These are phyloP conservation scores for Hirsutella rhossiliensis DNA, from an alignment of 2,329 filamentous ascomycete genomes.

Conservation along the genomic window DNA sequence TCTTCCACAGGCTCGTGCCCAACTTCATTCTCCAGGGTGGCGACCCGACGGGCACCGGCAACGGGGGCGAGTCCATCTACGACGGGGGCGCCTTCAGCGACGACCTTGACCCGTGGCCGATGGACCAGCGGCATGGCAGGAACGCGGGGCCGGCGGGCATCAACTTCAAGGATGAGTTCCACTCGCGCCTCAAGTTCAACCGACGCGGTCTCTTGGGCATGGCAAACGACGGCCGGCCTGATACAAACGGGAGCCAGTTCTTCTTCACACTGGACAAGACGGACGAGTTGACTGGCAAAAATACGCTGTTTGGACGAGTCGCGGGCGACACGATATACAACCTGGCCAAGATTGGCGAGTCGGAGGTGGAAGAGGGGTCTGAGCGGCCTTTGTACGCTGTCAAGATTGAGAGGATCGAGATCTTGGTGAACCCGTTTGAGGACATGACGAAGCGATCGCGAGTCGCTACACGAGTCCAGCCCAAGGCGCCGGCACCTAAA, in stretches of 20 bases:
- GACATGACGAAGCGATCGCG: constrained; percentile 63
- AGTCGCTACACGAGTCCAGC: constrained; percentile 34
- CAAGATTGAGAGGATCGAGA: constrained; percentile 61
- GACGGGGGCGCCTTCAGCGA: constrained; percentile 66
- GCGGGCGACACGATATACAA: constrained; percentile 96
- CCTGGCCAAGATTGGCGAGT: constrained; percentile 83
- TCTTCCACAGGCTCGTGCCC: constrained; percentile 87
- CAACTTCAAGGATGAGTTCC: constrained; percentile 73
- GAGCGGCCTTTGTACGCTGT: constrained; percentile 81
- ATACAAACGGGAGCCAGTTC: constrained; percentile 92
- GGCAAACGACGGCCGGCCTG: constrained; percentile 70
- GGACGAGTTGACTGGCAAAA: constrained; percentile 76
- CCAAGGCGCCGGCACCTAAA: constrained; percentile 28
- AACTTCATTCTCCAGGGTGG: constrained; percentile 92
- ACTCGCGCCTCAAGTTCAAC: constrained; percentile 87
- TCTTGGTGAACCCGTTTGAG: constrained; percentile 71
- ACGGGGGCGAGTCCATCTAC: constrained; percentile 86
- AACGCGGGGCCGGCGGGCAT: constrained; percentile 49
- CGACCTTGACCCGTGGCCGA: constrained; percentile 61
- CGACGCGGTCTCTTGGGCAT: constrained; percentile 84
- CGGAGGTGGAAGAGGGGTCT: constrained; percentile 63
- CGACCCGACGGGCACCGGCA: constrained; percentile 84
- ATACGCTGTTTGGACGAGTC: constrained; percentile 86
- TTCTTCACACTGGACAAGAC: constrained; percentile 85
- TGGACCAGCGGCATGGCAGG: constrained; percentile 50